These are phyloP conservation scores for Yamadazyma sp. DNA, from an alignment of 805 yeast species.

Conservation along the genomic window DNA sequence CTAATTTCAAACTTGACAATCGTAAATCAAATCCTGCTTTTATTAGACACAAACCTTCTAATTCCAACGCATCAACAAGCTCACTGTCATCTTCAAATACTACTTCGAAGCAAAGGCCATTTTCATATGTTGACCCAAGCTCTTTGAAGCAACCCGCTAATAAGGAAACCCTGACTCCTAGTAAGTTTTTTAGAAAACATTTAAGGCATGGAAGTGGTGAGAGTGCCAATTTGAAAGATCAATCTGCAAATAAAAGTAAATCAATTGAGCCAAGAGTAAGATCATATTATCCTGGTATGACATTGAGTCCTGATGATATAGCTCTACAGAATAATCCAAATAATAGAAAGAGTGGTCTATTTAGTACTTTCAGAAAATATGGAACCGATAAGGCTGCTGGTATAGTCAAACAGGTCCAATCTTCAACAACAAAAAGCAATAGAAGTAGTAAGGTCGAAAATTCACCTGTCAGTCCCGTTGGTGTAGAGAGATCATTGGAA, in stretches of 20 bases:
- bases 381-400: constrained; percentile 40
- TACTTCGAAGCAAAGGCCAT: constrained; percentile 30
- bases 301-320: constrained; percentile 13
- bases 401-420: constrained; percentile 29
- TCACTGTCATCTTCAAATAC: constrained; percentile 10
- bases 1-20: constrained; percentile 21
- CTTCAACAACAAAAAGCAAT: constrained; percentile 7
- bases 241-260: constrained; percentile 1
- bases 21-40: constrained; percentile 32
- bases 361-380: constrained; percentile 39
- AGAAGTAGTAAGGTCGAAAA: constrained; percentile 8
- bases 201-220: constrained; percentile 46
- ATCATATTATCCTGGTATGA: constrained; percentile 16
- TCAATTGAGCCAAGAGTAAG: constrained; percentile 8
- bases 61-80: constrained; percentile 18
- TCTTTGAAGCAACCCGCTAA: constrained; percentile 14
- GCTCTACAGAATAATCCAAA: constrained; percentile 2
- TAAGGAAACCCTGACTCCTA: constrained; percentile 18
- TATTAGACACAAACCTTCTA: constrained; percentile 19
- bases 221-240: constrained; percentile 9
- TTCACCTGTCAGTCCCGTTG: constrained; percentile 15
- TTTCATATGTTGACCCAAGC: constrained; percentile 35
- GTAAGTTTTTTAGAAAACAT: constrained; percentile 60
- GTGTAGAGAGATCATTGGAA: constrained; percentile 9
- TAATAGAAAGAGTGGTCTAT: constrained; percentile 31